phyloP scores from a whole-genome alignment of 2,329 filamentous ascomycete species.

The Fusarium siculi region DNA sequence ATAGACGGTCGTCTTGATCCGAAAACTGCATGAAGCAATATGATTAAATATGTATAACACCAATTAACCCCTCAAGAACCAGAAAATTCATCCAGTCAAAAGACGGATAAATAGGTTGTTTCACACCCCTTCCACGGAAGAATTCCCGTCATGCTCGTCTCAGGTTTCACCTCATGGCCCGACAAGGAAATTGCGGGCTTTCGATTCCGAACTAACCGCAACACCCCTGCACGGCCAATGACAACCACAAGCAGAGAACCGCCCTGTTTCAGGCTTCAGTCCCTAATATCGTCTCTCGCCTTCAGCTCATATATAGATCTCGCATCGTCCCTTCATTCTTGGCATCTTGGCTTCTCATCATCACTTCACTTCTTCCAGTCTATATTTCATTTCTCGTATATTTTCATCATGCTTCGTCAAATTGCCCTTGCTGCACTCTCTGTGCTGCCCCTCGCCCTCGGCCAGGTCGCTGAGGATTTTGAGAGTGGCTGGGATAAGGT shows the following conservation, averaged over 20 bases:
- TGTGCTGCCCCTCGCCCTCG: conserved; percentile 59
- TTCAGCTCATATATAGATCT: conserved; percentile 20
- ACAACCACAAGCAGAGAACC: not conserved
- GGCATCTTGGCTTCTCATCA: conserved; percentile 4
- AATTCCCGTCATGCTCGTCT: conserved; percentile 17
- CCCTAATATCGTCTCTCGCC: conserved; percentile 6
- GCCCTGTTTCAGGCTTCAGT: conserved; percentile 19
- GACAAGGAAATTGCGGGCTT: conserved; percentile 24
- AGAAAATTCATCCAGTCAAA: not conserved
- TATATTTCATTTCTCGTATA: not conserved
- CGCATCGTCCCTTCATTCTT: not conserved
- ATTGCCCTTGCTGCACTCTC: conserved; percentile 57
- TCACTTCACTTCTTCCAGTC: conserved; percentile 3
- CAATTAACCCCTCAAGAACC: not conserved
- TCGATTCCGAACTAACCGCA: conserved; percentile 24
- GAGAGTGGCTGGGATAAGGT: conserved; percentile 67
- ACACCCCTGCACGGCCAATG: conserved; percentile 7
- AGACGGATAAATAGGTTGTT: conserved; percentile 31
- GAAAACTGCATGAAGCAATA: not conserved
- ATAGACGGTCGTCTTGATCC: not conserved
- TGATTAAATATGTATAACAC: not conserved
- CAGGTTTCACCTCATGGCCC: conserved; percentile 18
- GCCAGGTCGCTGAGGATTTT: conserved; percentile 66
- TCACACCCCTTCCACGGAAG: conserved; percentile 31
- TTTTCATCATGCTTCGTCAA: conserved; percentile 47